Evolutionary conservation across 306 rosid genomes (phyloP).

Genomic region (barrel medic (Medicago truncatula)): MtrunA17r5.0-ANR NC_053044.1:20541501-20542000

Average conservation of each 20-base stretch:
- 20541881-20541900: no score
- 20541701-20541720: neutral
- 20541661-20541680: neutral
- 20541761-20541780: neutral
- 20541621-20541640: neutral
- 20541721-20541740: neutral
- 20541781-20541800: neutral
- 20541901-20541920: no score
- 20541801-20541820: no score
- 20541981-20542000: no score
- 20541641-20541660: neutral
- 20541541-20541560: neutral
- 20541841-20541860: neutral
- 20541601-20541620: neutral
- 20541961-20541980: neutral
- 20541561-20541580: neutral
- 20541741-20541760: neutral
- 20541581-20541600: neutral
- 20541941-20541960: no score
- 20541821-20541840: neutral
- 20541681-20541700: neutral
- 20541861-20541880: neutral
- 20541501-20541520: neutral
- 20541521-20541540: constrained; percentile 4
- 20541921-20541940: no score